A percentile compares a stretch with the other conserved stretches of the same genome.
These are phyloP conservation scores for Neospermospora avenae DNA, from an alignment of 2,329 filamentous ascomycete species.

Conservation along the genomic window DNA sequence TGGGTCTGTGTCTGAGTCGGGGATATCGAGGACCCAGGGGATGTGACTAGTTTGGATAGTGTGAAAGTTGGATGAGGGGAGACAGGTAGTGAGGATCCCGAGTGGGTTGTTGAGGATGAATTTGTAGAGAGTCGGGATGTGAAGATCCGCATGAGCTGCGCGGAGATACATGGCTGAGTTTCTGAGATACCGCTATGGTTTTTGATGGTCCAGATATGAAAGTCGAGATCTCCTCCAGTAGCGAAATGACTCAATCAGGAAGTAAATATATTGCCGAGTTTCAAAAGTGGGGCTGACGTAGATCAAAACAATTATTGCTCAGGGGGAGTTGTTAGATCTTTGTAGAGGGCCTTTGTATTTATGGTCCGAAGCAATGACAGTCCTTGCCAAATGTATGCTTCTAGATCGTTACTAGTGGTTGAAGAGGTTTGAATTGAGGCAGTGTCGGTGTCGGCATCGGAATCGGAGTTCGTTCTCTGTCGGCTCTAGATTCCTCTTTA, in stretches of 20 bases:
- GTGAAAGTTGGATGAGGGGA: slow-evolving; percentile 46
- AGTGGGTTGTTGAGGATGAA: slow-evolving; percentile 59
- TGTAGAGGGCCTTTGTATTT: not conserved
- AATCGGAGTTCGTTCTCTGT: not conserved
- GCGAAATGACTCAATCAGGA: not conserved
- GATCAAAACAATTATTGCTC: not conserved
- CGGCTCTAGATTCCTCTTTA: not conserved
- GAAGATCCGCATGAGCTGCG: slow-evolving; percentile 48
- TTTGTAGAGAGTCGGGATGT: slow-evolving; percentile 47
- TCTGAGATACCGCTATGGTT: not conserved
- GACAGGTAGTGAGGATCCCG: slow-evolving; percentile 60
- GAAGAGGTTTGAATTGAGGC: not conserved
- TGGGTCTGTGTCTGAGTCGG: slow-evolving; percentile 3
- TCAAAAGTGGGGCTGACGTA: not conserved
- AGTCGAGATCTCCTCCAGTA: not conserved
- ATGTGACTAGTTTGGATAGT: slow-evolving; percentile 59
- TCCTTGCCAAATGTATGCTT: not conserved
- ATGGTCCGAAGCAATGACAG: not conserved
- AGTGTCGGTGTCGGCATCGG: not conserved
- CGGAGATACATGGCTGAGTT: slow-evolving; percentile 54
- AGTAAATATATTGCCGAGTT: not conserved
- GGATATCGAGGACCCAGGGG: slow-evolving; percentile 54
- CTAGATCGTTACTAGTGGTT: not conserved
- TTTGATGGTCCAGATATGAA: not conserved
- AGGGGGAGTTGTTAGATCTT: not conserved